Evolutionary conservation across 805 yeast species (phyloP), one percentile per base, ranked within the genome.

Genomic region (Candida berthetii): DNA sequence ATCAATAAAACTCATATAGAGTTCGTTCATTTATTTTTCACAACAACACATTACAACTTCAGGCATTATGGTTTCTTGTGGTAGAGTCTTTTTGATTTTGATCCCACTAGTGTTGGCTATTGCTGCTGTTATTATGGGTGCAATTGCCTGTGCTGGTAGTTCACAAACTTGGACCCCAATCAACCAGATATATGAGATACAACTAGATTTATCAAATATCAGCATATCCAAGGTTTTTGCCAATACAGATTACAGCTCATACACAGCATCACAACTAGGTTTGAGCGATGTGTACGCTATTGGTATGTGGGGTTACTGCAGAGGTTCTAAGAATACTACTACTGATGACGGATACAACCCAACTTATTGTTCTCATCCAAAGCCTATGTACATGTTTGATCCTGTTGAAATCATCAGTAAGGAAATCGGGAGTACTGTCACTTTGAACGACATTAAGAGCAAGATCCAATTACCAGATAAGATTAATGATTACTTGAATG

Each of bases 221-320:
- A 43, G 57, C 9, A 46, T 61, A n/a, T 32, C 50, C 3, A 41
- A 47, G n/a, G 40, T 58, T 3, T 24, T 34, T 14, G 36, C 17
- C 1, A 33, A 18, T 15, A 13, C 50, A 11, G 46, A 45, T 11
- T 38, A 45, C 18, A 32, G 27, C 48, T 4, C 41, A 45, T 14
- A 37, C 38, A 34, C 55, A 10, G 38, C 46, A 3, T 29, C 48
- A n/a, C 52, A 47, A 5, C 47, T 68, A 3, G 74, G 74, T 2
- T 49, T 78, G 8, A 57, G 74, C 3, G 71, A 70, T 35, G 64
- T 72, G 24, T 76, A 75, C 48, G 68, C 74, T 14, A 62, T 79
- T 28, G 85, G 86, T 31, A 60, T 77, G 49, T 81, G 83, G 76
- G 82, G 83, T 19, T 80, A 77, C 60, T 82, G 89, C 58, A 51